Evolutionary conservation across 257 asterid genomes (phyloP).

Genomic region (Mentha longifolia): DNA sequence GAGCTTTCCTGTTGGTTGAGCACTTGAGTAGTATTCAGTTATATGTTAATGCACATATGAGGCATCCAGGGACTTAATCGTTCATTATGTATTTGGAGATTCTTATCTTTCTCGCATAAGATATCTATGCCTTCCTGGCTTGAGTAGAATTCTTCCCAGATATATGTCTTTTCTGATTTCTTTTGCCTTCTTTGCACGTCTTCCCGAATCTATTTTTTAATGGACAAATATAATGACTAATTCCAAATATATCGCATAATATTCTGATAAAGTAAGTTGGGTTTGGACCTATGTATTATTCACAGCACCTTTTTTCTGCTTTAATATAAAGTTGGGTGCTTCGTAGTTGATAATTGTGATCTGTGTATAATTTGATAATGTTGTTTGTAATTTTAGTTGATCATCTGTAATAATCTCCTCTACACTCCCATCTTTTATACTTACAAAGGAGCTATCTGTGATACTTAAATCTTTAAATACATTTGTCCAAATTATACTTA

Average conservation of each 20-base stretch:
- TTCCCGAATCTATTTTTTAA: constrained; percentile 1
- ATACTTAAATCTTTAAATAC: background rate
- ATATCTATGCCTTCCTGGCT: background rate
- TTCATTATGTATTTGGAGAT: constrained; percentile 4
- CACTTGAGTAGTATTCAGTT: background rate
- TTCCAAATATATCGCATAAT: background rate
- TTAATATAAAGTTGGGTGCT: constrained; percentile 10
- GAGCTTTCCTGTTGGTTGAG: background rate
- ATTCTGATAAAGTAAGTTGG: background rate
- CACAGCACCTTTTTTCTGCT: background rate
- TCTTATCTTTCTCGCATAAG: background rate
- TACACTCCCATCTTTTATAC: background rate
- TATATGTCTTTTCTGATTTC: background rate
- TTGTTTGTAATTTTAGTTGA: constrained; percentile 11
- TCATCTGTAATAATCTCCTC: background rate
- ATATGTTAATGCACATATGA: constrained; percentile 19
- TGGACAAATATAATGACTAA: background rate
- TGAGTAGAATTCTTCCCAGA: background rate
- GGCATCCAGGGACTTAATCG: constrained; percentile 14
- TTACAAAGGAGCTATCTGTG: constrained; percentile 15
- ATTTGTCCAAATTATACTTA: background rate
- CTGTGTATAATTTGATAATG: constrained; percentile 22
- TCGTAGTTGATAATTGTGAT: constrained; percentile 18
- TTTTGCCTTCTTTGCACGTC: background rate
- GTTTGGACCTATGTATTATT: background rate